phyloP scores from a whole-genome alignment of 2,329 filamentous ascomycete species.

The Botrytis galanthina region DNA sequence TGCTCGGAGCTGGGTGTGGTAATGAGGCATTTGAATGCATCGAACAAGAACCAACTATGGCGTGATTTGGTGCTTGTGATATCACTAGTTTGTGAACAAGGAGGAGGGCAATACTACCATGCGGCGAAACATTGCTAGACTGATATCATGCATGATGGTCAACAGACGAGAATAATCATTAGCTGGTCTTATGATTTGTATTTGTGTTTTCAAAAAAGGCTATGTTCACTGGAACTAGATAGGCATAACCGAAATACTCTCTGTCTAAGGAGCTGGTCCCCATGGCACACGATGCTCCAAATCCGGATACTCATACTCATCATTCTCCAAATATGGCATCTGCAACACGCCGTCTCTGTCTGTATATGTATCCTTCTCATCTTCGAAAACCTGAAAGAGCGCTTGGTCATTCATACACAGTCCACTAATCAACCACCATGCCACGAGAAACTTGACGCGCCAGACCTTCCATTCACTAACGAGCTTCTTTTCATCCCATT shows the following conservation, averaged over 20 bases:
- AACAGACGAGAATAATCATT: neutral
- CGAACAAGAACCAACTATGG: neutral
- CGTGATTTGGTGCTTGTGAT: neutral
- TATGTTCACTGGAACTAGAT: neutral
- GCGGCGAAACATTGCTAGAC: neutral
- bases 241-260: neutral
- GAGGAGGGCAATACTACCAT: neutral
- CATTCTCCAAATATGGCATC: neutral
- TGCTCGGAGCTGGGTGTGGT: neutral
- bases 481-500: neutral
- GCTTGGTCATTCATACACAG: neutral
- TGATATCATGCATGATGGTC: neutral
- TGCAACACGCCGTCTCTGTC: neutral
- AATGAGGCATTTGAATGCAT: neutral
- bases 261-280: neutral
- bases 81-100: neutral
- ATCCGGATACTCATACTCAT: neutral
- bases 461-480: constrained; percentile 10
- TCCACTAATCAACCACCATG: neutral
- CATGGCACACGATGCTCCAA: neutral
- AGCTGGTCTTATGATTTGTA: neutral
- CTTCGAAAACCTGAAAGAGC: neutral
- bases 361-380: neutral
- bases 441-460: constrained; percentile 8
- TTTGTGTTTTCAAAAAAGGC: neutral